phyloP scores from a whole-genome alignment of 345 rosid species.

The Erodium maritimum region DNA sequence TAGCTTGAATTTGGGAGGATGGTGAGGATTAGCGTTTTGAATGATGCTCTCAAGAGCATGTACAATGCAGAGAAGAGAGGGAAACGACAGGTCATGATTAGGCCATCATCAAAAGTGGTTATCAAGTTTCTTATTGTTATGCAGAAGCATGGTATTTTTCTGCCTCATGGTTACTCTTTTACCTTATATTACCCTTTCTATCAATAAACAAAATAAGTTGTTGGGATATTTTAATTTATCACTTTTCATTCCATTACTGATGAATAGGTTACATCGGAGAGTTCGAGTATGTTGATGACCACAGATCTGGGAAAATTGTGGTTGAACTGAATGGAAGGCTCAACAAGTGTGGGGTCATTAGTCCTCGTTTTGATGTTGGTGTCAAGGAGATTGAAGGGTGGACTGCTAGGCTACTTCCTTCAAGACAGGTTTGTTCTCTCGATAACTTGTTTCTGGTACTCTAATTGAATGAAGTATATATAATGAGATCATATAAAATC shows the following conservation, averaged over 20 bases:
- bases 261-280: conserved; percentile 61
- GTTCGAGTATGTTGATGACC: conserved; percentile 77
- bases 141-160: conserved; percentile 66
- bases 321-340: conserved; percentile 68
- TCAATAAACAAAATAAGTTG: background rate
- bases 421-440: conserved; percentile 47
- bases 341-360: conserved; percentile 77
- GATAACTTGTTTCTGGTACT: background rate
- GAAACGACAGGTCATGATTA: conserved; percentile 69
- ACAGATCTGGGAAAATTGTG: conserved; percentile 72
- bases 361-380: conserved; percentile 80
- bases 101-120: conserved; percentile 78
- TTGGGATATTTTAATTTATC: background rate
- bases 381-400: conserved; percentile 77
- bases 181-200: background rate
- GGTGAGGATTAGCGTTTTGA: conserved; percentile 73
- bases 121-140: conserved; percentile 73
- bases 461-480: background rate
- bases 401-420: conserved; percentile 81
- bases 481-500: too few relatives aligned
- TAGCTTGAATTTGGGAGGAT: conserved; percentile 23
- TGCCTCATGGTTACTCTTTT: background rate
- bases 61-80: conserved; percentile 78
- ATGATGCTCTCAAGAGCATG: conserved; percentile 83
- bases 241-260: background rate